Percentiles rank a stretch among this genome's conserved stretches.
These are phyloP conservation scores for Dillenia suffruticosa DNA, from an alignment of 164 flowering plant genomes.

Conservation along the genomic window DNA sequence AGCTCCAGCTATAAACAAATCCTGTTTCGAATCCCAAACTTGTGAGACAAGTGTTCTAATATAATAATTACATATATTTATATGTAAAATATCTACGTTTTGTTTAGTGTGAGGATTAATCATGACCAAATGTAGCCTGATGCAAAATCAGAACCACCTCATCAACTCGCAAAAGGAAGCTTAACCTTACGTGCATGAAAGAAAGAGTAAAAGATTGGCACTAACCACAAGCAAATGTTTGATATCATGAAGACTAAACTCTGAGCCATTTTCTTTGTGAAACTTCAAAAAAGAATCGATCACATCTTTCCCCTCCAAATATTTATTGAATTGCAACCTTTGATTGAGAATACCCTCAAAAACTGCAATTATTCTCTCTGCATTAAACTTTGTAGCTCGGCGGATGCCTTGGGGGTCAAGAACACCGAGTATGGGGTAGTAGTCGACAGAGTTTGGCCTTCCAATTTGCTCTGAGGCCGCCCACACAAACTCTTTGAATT, in stretches of 20 bases:
- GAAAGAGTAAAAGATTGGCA: neutral
- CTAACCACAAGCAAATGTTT: slow-evolving; percentile 11
- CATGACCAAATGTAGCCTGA: no score
- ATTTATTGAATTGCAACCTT: neutral
- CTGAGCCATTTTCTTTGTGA: slow-evolving; percentile 8
- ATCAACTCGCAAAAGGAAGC: no score
- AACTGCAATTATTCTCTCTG: slow-evolving; percentile 6
- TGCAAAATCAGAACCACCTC: no score
- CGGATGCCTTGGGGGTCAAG: slow-evolving; percentile 27
- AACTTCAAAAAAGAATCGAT: slow-evolving; percentile 18
- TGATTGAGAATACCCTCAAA: slow-evolving; percentile 8
- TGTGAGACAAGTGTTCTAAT: neutral
- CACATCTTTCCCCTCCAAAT: slow-evolving; percentile 10
- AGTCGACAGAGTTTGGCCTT: slow-evolving; percentile 25
- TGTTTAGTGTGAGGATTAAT: no score
- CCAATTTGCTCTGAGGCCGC: slow-evolving; percentile 2
- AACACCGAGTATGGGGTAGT: slow-evolving; percentile 16
- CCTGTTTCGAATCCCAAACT: no score
- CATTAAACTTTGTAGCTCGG: neutral
- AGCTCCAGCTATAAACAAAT: no score
- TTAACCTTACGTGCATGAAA: no score
- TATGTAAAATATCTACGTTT: neutral
- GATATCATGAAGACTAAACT: neutral
- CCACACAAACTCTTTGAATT: slow-evolving; percentile 13
- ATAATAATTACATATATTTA: slow-evolving; percentile 6